Evolutionary conservation across 129 eudicot genomes (phyloP).

Genomic region (carrot (Daucus carota)): DH1_v3.0 NC_030382.2:56797501-56798000

Average conservation of each 20-base stretch:
- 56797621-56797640: constrained; percentile 79
- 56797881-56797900: constrained; percentile 61
- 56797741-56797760: constrained; percentile 87
- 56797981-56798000: background rate
- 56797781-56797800: constrained; percentile 43
- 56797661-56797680: constrained; percentile 99
- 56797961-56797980: background rate
- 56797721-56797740: constrained; percentile 82
- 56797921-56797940: constrained; percentile 36
- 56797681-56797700: constrained; percentile 87
- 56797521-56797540: constrained; percentile 83
- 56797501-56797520: constrained; percentile 49
- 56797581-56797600: constrained; percentile 97
- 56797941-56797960: background rate
- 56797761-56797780: constrained; percentile 46
- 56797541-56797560: constrained; percentile 93
- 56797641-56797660: constrained; percentile 95
- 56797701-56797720: constrained; percentile 90
- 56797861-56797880: constrained; percentile 58
- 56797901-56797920: constrained; percentile 83
- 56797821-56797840: constrained; percentile 61
- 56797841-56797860: constrained; percentile 77
- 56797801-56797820: constrained; percentile 50
- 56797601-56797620: constrained; percentile 86
- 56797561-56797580: constrained; percentile 46